phyloP scores from a whole-genome alignment of 139 green algal species.

The Haematococcus lacustris region DNA sequence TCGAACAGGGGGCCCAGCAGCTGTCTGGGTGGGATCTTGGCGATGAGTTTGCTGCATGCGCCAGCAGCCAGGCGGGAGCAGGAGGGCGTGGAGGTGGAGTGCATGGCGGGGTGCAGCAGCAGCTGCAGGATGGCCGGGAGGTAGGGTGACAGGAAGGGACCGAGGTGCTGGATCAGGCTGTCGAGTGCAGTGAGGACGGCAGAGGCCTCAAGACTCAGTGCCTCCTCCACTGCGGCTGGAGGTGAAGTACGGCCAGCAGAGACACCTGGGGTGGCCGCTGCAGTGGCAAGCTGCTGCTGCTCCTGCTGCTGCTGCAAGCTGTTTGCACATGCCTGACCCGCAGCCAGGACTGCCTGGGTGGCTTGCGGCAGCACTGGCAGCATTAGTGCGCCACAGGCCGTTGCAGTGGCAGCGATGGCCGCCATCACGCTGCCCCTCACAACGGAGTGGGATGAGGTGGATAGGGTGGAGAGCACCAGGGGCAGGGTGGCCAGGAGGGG shows the following conservation, averaged over 20 bases:
- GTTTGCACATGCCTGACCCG: slow-evolving; percentile 1
- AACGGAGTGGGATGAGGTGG: slow-evolving; percentile 10
- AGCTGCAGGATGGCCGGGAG: slow-evolving; percentile 47
- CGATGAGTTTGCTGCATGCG: neutral
- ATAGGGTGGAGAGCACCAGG: slow-evolving; percentile 32
- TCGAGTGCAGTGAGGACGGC: slow-evolving; percentile 52
- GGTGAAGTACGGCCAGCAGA: neutral
- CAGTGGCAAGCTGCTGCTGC: slow-evolving; percentile 1
- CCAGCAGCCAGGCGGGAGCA: neutral
- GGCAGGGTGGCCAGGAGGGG: slow-evolving; percentile 33
- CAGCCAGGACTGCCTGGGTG: slow-evolving; percentile 15
- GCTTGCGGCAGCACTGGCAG: slow-evolving; percentile 55
- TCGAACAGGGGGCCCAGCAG: slow-evolving; percentile 16
- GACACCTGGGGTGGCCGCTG: neutral
- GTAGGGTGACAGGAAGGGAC: slow-evolving; percentile 63
- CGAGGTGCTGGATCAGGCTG: slow-evolving; percentile 51
- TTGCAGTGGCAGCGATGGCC: slow-evolving; percentile 29
- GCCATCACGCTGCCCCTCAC: slow-evolving; percentile 45
- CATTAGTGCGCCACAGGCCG: slow-evolving; percentile 33
- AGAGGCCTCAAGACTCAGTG: slow-evolving; percentile 34
- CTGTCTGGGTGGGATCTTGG: slow-evolving; percentile 1
- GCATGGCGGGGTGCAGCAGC: slow-evolving; percentile 47
- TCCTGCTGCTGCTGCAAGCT: neutral
- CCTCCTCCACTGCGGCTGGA: neutral
- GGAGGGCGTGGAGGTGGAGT: slow-evolving; percentile 2